Base-by-base conservation (phyloP, 2,329 filamentous ascomycete species). In the Cadophora sp. region DNA sequence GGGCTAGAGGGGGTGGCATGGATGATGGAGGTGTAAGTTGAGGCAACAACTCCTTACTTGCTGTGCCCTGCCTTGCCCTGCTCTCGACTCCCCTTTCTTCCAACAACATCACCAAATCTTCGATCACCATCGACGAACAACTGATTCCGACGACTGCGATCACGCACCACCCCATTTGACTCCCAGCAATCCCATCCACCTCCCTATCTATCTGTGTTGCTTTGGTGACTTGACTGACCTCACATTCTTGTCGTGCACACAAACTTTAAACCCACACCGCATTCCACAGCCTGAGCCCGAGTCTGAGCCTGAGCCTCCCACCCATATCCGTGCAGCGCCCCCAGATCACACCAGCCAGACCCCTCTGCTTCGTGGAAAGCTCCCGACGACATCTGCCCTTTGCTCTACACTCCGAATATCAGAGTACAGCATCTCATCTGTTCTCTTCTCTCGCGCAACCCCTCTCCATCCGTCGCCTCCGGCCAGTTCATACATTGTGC, bases 1-100 rank as follows among this genome's bases (percentile, higher is more conserved):
- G 58, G 20, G 20, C n/a, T n/a, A n/a, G 27, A n/a, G 33, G 43
- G 14, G 13, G 30, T 55, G 43, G n/a, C 13, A 20, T 20, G 33
- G 43, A 14, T 9, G 47, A 27, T 33, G 36, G 16, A 55, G 22
- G 56, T 6, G 20, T 48, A 24, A 45, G 56, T 60, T 62, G 66
- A 68, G 62, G 64, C 66, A 65, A 66, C 66, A 68, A 62, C 53
- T 60, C 22, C 59, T 62, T 58, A 4, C 36, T 55, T 33, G 24
- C 58, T 50, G n/a, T n/a, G n/a, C 13, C 48, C n/a, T 51, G 59
- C 24, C 30, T 11, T 62, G 59, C 30, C 36, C 48, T 62, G 9
- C 18, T 18, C 45, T 24, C n/a, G 3, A 20, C 39, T 13, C 27
- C 30, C 24, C 60, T 61, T 45, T 64, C 48, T 58, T 48, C 62